Percentiles rank a stretch among this genome's conserved stretches.
Conservation (phyloP, 345 rosid genomes). For the Psidium guajava region DNA sequence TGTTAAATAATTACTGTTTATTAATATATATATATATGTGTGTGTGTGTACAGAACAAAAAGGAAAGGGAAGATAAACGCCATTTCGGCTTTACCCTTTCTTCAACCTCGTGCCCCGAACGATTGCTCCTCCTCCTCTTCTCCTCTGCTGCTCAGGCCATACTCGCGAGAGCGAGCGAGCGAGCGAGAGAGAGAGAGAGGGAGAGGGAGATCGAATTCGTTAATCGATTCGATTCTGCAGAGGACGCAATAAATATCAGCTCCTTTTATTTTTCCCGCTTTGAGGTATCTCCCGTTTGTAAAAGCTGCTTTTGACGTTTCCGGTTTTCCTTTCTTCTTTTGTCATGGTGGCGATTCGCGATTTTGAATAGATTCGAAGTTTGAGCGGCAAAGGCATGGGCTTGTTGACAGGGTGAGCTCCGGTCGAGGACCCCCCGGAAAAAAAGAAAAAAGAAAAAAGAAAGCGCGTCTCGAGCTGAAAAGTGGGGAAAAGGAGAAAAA, state of each 20-base stretch:
- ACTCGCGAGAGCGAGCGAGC: background rate
- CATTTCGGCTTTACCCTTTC: background rate
- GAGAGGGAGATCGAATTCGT: background rate
- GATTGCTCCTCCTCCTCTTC: background rate
- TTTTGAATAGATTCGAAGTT: conserved; percentile 23
- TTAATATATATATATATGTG: too few relatives aligned
- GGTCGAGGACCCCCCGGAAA: background rate
- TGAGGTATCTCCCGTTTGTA: conserved; percentile 6
- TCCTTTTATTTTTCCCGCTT: background rate
- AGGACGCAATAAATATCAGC: background rate
- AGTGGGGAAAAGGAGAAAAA: background rate
- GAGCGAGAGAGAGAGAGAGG: background rate
- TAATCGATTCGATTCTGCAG: background rate
- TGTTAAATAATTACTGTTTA: too few relatives aligned
- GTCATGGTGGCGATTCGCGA: background rate
- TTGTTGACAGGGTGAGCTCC: background rate
- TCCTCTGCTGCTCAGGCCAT: background rate
- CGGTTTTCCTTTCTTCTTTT: background rate
- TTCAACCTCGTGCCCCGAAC: background rate
- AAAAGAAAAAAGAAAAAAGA: too few relatives aligned
- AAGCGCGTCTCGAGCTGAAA: background rate
- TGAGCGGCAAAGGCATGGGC: conserved; percentile 9
- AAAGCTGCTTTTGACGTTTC: background rate
- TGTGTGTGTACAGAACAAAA: too few relatives aligned
- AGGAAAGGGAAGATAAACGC: too few relatives aligned